Base-by-base conservation (phyloP, 371 early-diverging fungal species). In the Mortierella sp. region DNA sequence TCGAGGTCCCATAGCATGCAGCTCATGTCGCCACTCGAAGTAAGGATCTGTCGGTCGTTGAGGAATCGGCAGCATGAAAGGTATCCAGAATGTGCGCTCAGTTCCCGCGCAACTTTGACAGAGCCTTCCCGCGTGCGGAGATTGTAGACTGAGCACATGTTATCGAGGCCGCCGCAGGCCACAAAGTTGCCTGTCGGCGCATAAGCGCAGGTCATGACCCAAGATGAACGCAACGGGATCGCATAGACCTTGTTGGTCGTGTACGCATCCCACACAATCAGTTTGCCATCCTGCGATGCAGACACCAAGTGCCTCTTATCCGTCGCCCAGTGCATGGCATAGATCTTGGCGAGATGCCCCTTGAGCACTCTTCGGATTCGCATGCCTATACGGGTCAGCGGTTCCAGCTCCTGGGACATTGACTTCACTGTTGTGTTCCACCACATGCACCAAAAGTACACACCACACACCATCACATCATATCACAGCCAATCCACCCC, bases 151-250 rank as follows among this genome's bases (percentile, higher is more conserved):
- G 96, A 95, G 82, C 98, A 98, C 67, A 97, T 90, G 79, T 98
- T 98, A 83, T 98, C 99, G 37, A 98, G 88, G 74, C 99, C 99
- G 71, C 99, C 99, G 77, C 97, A 99, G 45, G 99, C 99, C n/a
- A 99, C 98, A 80, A 91, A 93, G 80, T 92, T 92, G 17, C 98
- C 97, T n/a, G 95, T 94, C 6, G 98, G 98, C 19, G 97, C 93
- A 76, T 96, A 99, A 0, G 99, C 98, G 73, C 97, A 97, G 31
- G 98, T 98, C 99, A 99, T 99, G 57, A 99, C 99, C 99, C 99
- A 99, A 9, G 97, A 96, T 0, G 98, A 98, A 25, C 95, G 91
- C 54, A 99, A 81, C 17, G 98, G 98, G 76, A 99, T 98, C 31
- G 98, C 98, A 74, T 95, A 94, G 41, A 96, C 88, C 82, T 99